Conservation (phyloP, 164 flowering plant genomes). For the Stephania japonica region DNA sequence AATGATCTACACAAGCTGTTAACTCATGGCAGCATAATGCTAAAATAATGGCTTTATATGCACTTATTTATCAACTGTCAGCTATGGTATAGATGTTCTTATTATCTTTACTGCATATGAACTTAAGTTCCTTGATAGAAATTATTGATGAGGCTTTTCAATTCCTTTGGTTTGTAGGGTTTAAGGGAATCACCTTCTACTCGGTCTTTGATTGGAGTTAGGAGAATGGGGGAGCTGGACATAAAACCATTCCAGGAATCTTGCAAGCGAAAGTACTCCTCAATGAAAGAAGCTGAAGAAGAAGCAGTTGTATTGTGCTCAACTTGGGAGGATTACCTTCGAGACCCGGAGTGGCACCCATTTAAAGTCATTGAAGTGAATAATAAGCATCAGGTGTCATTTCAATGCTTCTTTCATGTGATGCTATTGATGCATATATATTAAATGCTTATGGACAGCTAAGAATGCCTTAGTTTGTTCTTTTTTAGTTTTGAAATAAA, state of each 20-base stretch:
- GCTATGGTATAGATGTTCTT: no score
- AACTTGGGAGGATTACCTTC: constrained; percentile 65
- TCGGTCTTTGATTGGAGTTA: constrained; percentile 45
- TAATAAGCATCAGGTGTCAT: constrained; percentile 39
- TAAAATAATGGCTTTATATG: no score
- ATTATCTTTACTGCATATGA: neutral
- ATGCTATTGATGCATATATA: neutral
- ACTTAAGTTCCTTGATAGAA: neutral
- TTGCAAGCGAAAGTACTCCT: constrained; percentile 49
- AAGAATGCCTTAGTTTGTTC: neutral
- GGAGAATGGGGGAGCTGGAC: constrained; percentile 83
- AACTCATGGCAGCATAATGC: no score
- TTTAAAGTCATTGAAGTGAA: constrained; percentile 35
- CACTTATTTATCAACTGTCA: no score
- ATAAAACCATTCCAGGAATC: constrained; percentile 50
- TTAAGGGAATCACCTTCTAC: constrained; percentile 39
- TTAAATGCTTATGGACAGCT: neutral
- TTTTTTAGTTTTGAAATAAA: neutral
- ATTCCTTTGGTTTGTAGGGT: constrained; percentile 34
- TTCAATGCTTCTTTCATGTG: neutral
- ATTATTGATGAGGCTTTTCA: no score
- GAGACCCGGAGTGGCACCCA: constrained; percentile 82
- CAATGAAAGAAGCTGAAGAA: constrained; percentile 45
- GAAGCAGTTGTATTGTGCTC: constrained; percentile 54
- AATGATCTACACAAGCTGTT: no score